These are phyloP conservation scores for Coemansia sp. DNA, from an alignment of 192 early-diverging fungal species.

Conservation along the genomic window DNA sequence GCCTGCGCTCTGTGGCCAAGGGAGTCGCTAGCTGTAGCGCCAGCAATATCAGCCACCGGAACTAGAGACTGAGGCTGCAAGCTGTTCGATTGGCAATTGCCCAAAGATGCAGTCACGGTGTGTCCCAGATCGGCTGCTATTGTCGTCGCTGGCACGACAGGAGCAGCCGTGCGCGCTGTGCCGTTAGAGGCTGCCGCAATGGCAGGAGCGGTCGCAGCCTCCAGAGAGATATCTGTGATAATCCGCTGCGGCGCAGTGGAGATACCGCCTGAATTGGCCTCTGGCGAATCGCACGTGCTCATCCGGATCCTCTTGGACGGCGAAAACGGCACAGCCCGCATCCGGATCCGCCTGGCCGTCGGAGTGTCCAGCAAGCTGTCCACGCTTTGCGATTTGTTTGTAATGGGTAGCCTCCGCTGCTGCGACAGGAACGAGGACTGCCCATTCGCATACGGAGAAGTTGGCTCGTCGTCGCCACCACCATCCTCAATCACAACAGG, in stretches of 20 bases:
- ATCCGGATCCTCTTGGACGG: slow-evolving; percentile 44
- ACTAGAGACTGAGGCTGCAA: background rate
- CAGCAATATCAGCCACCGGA: background rate
- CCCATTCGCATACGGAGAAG: background rate
- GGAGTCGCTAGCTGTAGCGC: background rate
- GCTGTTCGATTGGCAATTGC: background rate
- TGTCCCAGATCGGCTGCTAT: background rate
- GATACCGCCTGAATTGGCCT: background rate
- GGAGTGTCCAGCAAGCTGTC: background rate
- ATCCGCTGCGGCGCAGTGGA: background rate
- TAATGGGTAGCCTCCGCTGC: background rate
- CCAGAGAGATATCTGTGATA: background rate
- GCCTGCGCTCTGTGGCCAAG: background rate
- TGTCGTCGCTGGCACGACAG: background rate
- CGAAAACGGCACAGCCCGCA: slow-evolving; percentile 10
- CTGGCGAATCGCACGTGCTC: slow-evolving; percentile 17
- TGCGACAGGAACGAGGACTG: slow-evolving; percentile 1
- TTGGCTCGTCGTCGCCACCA: background rate
- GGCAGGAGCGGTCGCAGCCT: background rate
- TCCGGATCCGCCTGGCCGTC: background rate
- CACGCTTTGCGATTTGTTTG: slow-evolving; percentile 1
- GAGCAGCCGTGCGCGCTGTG: background rate
- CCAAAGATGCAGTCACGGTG: background rate
- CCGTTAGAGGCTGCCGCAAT: background rate
- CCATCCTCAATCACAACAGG: slow-evolving; percentile 19